Evolutionary conservation across 2,329 filamentous ascomycete species (phyloP).

Genomic region (Colletotrichum sp.): DNA sequence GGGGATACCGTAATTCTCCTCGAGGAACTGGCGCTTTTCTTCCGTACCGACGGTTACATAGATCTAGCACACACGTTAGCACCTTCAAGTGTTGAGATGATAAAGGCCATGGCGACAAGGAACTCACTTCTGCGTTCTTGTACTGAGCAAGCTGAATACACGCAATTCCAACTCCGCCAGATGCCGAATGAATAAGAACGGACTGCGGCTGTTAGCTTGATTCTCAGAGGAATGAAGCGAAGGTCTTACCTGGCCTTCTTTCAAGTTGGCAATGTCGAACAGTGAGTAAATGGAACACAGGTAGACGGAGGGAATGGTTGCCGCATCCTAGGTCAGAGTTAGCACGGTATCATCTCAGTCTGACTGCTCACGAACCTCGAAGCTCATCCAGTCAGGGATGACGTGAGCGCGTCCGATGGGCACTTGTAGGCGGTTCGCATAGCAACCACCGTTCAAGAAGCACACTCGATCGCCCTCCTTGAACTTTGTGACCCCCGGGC

Average conservation of each 20-base stretch:
- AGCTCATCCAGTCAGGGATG: neutral
- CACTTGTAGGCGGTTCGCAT: neutral
- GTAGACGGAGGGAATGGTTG: neutral
- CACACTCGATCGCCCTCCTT: neutral
- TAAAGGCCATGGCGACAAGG: neutral
- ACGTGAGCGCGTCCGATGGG: neutral
- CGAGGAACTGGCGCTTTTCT: constrained; percentile 26
- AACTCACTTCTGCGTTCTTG: neutral
- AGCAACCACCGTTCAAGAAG: neutral
- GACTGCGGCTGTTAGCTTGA: neutral
- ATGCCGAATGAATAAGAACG: neutral
- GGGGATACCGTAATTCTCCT: neutral
- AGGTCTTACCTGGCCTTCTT: constrained; percentile 14
- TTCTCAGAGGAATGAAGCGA: neutral
- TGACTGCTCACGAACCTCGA: neutral
- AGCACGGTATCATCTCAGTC: neutral
- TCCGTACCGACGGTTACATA: constrained; percentile 32
- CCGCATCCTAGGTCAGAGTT: neutral
- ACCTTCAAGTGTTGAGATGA: neutral
- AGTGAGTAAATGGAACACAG: constrained; percentile 24
- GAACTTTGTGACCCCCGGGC: neutral
- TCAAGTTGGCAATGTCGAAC: constrained; percentile 28
- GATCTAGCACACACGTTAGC: neutral
- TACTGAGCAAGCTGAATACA: neutral
- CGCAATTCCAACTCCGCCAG: neutral